Conservation (phyloP, 2,329 filamentous ascomycete species). For the Neophaeococcomyces aloes region DNA sequence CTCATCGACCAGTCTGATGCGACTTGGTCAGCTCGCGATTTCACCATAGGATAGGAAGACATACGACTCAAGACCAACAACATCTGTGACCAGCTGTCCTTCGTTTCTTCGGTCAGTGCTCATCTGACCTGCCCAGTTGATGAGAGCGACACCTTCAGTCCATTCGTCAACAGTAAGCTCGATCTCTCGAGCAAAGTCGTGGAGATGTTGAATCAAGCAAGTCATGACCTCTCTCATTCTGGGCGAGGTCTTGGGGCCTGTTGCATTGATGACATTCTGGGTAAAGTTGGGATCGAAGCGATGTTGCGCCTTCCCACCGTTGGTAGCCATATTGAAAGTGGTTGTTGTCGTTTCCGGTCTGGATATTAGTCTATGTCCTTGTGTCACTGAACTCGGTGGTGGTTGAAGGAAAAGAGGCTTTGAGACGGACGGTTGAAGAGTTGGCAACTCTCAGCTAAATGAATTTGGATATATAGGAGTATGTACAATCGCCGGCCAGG, state of each 20-base stretch:
- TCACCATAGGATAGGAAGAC: conserved; percentile 13
- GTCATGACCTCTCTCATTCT: conserved; percentile 54
- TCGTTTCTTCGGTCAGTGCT: conserved; percentile 53
- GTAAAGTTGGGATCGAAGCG: conserved; percentile 45
- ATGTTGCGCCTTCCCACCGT: conserved; percentile 8
- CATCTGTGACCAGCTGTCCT: conserved; percentile 49
- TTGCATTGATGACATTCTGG: conserved; percentile 61
- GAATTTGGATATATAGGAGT: too few relatives aligned
- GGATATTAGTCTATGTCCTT: too few relatives aligned
- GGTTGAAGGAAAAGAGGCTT: too few relatives aligned
- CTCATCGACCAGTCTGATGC: conserved; percentile 56
- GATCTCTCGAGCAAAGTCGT: conserved; percentile 50
- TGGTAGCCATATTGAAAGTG: conserved; percentile 7
- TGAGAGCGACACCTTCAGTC: conserved; percentile 45
- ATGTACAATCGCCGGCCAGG: background rate
- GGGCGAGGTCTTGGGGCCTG: conserved; percentile 58
- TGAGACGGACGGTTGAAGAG: too few relatives aligned
- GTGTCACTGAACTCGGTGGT: too few relatives aligned
- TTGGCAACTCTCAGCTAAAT: too few relatives aligned
- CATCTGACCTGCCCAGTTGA: conserved; percentile 55
- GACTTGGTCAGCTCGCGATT: conserved; percentile 7
- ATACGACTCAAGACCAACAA: conserved; percentile 49
- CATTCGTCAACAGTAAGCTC: conserved; percentile 50
- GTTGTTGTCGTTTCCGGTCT: too few relatives aligned
- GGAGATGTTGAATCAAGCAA: conserved; percentile 44